Percentiles rank a stretch among this genome's conserved stretches.
Conservation (phyloP, 495 filamentous ascomycete species). For the Apodospora peruviana region DNA sequence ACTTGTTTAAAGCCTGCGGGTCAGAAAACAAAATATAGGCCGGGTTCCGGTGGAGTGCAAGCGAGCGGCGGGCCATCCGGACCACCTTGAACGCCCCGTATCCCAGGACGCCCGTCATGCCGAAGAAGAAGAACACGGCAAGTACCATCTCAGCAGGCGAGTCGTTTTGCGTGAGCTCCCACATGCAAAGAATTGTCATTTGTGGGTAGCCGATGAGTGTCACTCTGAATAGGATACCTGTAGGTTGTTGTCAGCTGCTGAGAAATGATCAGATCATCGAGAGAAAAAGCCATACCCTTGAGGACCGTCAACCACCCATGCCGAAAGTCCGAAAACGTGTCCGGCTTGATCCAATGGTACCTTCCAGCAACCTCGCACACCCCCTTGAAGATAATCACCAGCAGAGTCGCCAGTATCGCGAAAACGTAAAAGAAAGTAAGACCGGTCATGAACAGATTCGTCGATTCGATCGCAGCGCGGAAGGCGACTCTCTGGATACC, state of each 20-base stretch:
- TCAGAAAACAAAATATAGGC: conserved; percentile 98
- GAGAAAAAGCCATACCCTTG: conserved; percentile 17
- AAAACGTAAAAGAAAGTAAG: conserved; percentile 87
- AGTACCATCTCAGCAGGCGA: conserved; percentile 84
- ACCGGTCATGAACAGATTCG: conserved; percentile 92
- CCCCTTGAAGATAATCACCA: conserved; percentile 74
- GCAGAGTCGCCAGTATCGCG: conserved; percentile 61
- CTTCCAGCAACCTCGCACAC: conserved; percentile 64
- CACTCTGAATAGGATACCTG: conserved; percentile 84
- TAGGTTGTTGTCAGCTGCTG: conserved; percentile 21
- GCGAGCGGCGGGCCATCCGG: conserved; percentile 78
- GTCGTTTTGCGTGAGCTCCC: conserved; percentile 85
- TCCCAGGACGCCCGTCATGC: conserved; percentile 69
- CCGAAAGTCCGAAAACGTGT: conserved; percentile 91
- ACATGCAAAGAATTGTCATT: conserved; percentile 85
- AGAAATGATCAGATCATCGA: no score
- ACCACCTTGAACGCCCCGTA: conserved; percentile 91
- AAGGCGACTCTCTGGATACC: conserved; percentile 92
- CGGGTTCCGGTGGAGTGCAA: conserved; percentile 90
- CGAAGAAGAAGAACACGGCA: conserved; percentile 83
- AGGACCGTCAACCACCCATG: conserved; percentile 62
- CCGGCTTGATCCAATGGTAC: conserved; percentile 70
- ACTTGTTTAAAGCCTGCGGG: conserved; percentile 87
- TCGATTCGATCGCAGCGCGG: conserved; percentile 74
- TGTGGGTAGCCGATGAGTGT: conserved; percentile 92